Base-by-base conservation (phyloP, 306 rosid genomes). In the Acacia confusa region DNA sequence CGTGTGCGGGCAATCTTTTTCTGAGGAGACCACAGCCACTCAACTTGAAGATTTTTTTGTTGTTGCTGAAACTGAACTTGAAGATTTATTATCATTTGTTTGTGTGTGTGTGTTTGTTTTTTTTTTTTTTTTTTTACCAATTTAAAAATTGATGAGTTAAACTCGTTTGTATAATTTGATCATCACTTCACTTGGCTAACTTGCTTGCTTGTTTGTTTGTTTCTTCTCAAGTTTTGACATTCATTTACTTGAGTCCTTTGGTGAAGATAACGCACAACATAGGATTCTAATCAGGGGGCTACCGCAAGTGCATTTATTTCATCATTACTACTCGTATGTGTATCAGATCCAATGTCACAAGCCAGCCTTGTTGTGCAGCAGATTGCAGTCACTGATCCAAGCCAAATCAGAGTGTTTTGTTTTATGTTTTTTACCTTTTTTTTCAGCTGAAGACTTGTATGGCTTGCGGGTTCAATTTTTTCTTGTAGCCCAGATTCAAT, bases 1-100 rank as follows among this genome's bases (percentile, higher is more conserved):
- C 84, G 89, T 92, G 94, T 90, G 94, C 90, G 94, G 92, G 74
- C 82, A 43, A 85, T 85, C 86, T 85, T 77, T 85, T 79, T 79
- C 86, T 83, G 64, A 77, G 9, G 71, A 77, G 30, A 69, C 63
- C 63, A 76, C 82, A 52, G 48, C 76, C 74, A 79, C 74, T 17
- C 61, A 72, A 80, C 70, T 72, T 57, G 83, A 36, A 83, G 38
- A 28, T 28, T 69, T 61, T n/a, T n/a, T n/a, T n/a, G n/a, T n/a
- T n/a, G n/a, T n/a, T n/a, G n/a, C n/a, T n/a, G n/a, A n/a, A n/a
- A 79, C 74, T 17, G 27, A 72, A 80, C 70, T 72, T 57, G 83
- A 36, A 83, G 38, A 28, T 28, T 69, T 61, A 68, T 41, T 16
- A 11, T 65, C 41, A 32, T 71, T 72, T 34, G 50, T 64, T 72